These are phyloP conservation scores for Saccharomycopsis olivae DNA, from an alignment of 805 yeast genomes.

Conservation along the genomic window DNA sequence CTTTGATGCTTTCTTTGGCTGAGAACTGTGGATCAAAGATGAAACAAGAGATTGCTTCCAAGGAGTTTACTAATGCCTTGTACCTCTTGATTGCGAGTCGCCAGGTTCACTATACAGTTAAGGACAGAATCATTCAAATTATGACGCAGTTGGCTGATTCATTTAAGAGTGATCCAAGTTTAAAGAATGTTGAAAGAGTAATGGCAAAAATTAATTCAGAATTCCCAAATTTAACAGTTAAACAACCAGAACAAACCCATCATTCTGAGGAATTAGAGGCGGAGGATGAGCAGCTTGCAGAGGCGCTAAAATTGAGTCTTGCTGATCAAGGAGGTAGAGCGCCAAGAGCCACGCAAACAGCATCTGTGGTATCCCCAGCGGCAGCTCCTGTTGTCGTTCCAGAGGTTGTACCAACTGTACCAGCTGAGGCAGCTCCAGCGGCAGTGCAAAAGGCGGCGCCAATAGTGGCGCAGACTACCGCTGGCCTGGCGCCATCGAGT, in stretches of 20 bases:
- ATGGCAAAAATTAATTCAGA: conserved; percentile 36
- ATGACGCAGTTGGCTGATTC: conserved; percentile 40
- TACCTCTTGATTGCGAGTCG: conserved; percentile 40
- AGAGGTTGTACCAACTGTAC: not conserved
- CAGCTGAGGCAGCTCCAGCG: not conserved
- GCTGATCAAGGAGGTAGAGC: conserved; percentile 26
- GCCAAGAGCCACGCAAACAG: not conserved
- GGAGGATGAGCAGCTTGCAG: conserved; percentile 75
- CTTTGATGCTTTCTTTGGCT: conserved; percentile 49
- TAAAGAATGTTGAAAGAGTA: conserved; percentile 58
- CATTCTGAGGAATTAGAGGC: conserved; percentile 28
- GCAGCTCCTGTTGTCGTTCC: not conserved
- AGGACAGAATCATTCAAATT: conserved; percentile 29
- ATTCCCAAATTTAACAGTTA: conserved; percentile 28
- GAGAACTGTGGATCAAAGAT: conserved; percentile 70
- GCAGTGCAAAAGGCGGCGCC: conserved; percentile 6
- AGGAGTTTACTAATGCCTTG: conserved; percentile 37
- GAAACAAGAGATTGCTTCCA: conserved; percentile 51
- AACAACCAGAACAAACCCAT: not conserved
- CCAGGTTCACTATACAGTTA: conserved; percentile 56
- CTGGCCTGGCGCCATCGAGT: conserved; percentile 17
- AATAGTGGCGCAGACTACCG: conserved; percentile 8
- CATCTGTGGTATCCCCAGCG: not conserved
- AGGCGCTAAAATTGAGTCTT: conserved; percentile 65
- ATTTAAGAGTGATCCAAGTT: conserved; percentile 65